Conservation (phyloP, 305 asterid species). For the Fraxinus latifolia region DNA sequence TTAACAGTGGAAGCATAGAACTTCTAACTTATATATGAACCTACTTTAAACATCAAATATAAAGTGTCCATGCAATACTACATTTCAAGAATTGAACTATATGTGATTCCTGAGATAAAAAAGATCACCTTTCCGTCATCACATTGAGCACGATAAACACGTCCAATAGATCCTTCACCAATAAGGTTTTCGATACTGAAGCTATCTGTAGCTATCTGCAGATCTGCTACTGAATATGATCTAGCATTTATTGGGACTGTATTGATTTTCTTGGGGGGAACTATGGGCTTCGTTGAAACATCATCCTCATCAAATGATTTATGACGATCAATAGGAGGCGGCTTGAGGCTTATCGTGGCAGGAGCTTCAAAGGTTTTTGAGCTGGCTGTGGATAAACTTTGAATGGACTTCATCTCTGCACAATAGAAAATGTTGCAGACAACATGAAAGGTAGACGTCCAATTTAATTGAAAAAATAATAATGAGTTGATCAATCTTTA, state of each 20-base stretch:
- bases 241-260: constrained; percentile 58
- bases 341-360: constrained; percentile 56
- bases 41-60: background rate
- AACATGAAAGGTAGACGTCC: background rate
- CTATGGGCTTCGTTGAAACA: constrained; percentile 50
- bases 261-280: constrained; percentile 55
- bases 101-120: background rate
- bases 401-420: constrained; percentile 60
- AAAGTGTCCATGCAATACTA: background rate
- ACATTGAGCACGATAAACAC: constrained; percentile 79
- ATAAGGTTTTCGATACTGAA: constrained; percentile 76
- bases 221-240: constrained; percentile 75
- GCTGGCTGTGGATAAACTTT: constrained; percentile 43
- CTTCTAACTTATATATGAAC: background rate
- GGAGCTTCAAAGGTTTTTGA: constrained; percentile 61
- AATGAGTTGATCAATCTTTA: background rate
- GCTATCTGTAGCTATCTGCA: constrained; percentile 95
- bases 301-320: constrained; percentile 83
- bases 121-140: constrained; percentile 73
- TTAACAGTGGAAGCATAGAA: background rate
- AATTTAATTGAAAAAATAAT: background rate
- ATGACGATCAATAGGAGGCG: constrained; percentile 68
- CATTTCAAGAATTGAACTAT: background rate
- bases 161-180: constrained; percentile 86
- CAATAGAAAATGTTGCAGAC: constrained; percentile 5